Base-by-base conservation (phyloP, 805 yeast species). In the Monosporozyma siamensis region DNA sequence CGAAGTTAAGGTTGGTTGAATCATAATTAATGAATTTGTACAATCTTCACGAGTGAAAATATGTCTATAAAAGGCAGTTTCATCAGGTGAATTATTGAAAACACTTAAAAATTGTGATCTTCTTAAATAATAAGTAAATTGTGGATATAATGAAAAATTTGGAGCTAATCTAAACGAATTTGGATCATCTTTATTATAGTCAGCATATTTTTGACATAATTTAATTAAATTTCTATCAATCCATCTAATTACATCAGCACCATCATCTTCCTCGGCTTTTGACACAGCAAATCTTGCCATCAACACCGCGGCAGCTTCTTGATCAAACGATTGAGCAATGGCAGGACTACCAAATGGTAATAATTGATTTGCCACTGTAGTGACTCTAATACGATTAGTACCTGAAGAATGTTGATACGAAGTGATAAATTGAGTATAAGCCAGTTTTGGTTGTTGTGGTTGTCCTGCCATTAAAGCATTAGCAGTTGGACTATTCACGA, bases 21-120 rank as follows among this genome's bases (percentile, higher is more conserved):
- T 90, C 97, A 92, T 92, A 48, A 89, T 85, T 60, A 92, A 70
- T 14, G 97, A 84, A 67, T 90, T 92, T 50, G 83, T 82, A 34
- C 90, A 83, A 61, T 92, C 97, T 59, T 92, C 97, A 50, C 90
- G 80, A 59, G 84, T 75, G 59, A 92, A 76, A 14, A 87, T 81
- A 64, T 92, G 98, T 63, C 97, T 80, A 67, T 90, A 87, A 66
- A 89, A 92, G 30, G 96, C 95, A 35, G 97, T 88, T 69, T 92
- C 99, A 69, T 92, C 99, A 2, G 98, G 98, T 5, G 98, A 92
- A 66, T 89, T 89, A 67, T 92, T 92, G 73, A 92, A 92, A 36
- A 90, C 95, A 63, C 87, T 95, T 62, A 92, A 70, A 64, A 92
- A 89, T 66, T 90, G 97, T 1, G 97, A 87, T 63, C 98, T 81